Percentiles rank a stretch among this genome's conserved stretches.
These are phyloP conservation scores for Aspergillus sparsus DNA, from an alignment of 495 filamentous ascomycete species.

Conservation along the genomic window DNA sequence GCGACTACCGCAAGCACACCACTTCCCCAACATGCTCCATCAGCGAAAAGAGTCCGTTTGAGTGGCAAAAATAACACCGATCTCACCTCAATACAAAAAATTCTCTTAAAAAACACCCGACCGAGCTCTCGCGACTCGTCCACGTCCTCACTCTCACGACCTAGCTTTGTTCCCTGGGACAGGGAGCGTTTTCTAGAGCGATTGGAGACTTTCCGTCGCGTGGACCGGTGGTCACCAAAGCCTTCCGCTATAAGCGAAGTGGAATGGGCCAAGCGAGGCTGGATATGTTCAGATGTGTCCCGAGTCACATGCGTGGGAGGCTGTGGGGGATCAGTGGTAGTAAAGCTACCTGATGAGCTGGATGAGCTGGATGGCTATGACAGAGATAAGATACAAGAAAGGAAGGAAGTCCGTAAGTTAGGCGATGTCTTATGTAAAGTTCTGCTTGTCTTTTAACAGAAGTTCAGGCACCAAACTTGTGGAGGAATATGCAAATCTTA, in stretches of 20 bases:
- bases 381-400: constrained; percentile 60
- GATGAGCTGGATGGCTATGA: constrained; percentile 51
- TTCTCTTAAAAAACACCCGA: constrained; percentile 30
- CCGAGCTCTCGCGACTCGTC: constrained; percentile 28
- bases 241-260: constrained; percentile 80
- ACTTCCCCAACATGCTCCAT: constrained; percentile 34
- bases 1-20: constrained; percentile 19
- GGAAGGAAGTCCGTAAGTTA: constrained; percentile 60
- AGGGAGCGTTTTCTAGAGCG: constrained; percentile 78
- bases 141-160: constrained; percentile 37
- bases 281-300: constrained; percentile 81
- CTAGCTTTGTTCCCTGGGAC: constrained; percentile 79
- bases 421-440: background rate
- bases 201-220: constrained; percentile 82
- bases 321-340: constrained; percentile 77
- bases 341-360: constrained; percentile 69
- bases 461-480: constrained; percentile 59
- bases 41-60: constrained; percentile 45
- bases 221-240: constrained; percentile 82
- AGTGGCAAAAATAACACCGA: constrained; percentile 28
- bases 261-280: constrained; percentile 92
- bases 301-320: constrained; percentile 78
- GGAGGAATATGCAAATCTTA: constrained; percentile 69
- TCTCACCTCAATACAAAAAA: constrained; percentile 29
- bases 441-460: constrained; percentile 17